phyloP scores from a whole-genome alignment of 2,329 filamentous ascomycete genomes.

The Acarospora socialis region DNA sequence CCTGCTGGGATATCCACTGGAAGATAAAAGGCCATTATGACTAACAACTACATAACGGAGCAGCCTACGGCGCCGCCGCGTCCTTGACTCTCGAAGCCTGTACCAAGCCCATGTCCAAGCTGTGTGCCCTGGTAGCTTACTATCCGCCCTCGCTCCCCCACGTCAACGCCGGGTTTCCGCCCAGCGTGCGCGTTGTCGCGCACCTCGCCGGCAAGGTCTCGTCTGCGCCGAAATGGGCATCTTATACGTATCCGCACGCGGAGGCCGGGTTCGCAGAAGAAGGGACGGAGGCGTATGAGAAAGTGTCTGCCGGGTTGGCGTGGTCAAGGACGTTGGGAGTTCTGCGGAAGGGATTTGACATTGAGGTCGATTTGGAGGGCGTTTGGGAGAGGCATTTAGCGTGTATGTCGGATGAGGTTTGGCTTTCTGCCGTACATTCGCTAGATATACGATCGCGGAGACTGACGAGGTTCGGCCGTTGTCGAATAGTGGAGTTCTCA shows the following conservation, averaged over 20 bases:
- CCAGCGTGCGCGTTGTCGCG: conserved; percentile 35
- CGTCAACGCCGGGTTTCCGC: conserved; percentile 23
- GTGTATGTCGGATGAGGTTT: no score
- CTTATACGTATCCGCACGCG: conserved; percentile 41
- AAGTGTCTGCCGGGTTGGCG: conserved; percentile 48
- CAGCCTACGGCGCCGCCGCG: conserved; percentile 51
- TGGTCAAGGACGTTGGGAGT: conserved; percentile 51
- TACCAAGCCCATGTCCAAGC: conserved; percentile 40
- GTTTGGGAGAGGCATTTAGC: conserved; percentile 62
- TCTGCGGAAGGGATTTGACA: conserved; percentile 27
- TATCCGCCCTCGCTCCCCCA: conserved; percentile 46
- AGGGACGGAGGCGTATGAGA: conserved; percentile 53
- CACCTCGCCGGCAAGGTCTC: conserved; percentile 39
- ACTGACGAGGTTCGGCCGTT: no score
- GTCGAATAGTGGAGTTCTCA: conserved; percentile 59
- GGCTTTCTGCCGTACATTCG: no score
- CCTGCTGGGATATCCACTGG: background rate
- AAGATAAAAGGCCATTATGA: conserved; percentile 2
- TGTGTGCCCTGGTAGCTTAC: conserved; percentile 48
- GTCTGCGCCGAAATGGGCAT: conserved; percentile 28
- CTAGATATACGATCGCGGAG: no score
- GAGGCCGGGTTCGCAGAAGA: conserved; percentile 57
- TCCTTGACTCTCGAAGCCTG: conserved; percentile 43
- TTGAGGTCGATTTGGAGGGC: conserved; percentile 54
- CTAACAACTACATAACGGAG: no score